Conservation (phyloP, 768 basidiomycete species). For the Vararia minispora region DNA sequence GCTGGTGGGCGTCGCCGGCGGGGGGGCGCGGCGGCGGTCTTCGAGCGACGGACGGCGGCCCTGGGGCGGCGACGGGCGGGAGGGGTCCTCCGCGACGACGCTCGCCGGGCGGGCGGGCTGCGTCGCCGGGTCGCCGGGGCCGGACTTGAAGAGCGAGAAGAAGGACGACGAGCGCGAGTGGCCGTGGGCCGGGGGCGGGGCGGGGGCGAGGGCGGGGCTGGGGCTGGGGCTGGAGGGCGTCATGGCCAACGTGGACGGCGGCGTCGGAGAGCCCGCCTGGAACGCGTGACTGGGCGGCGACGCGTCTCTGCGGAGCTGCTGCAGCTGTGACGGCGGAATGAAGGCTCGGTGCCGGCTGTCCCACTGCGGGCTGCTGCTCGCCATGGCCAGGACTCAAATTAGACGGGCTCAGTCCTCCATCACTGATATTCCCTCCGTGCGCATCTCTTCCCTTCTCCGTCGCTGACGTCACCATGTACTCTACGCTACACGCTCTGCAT, state of each 20-base stretch:
- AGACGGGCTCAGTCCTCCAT: too few species aligned
- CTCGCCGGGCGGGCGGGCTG: constrained; percentile 8
- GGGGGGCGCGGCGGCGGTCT: constrained; percentile 2
- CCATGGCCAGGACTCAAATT: too few species aligned
- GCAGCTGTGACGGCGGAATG: constrained; percentile 25
- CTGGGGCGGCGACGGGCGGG: neutral
- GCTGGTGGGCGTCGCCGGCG: constrained; percentile 16
- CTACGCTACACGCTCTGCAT: constrained; percentile 22
- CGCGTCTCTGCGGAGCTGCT: constrained; percentile 17
- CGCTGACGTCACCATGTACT: too few species aligned
- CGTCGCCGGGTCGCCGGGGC: constrained; percentile 17
- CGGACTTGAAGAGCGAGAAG: constrained; percentile 44
- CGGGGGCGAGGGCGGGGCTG: constrained; percentile 8
- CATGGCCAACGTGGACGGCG: constrained; percentile 7
- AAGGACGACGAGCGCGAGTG: constrained; percentile 54
- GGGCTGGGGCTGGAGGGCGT: constrained; percentile 1
- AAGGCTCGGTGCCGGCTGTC: constrained; percentile 26
- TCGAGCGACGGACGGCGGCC: constrained; percentile 4
- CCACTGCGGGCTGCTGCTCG: constrained; percentile 23
- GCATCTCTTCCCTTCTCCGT: too few species aligned
- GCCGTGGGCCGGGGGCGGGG: constrained; percentile 15
- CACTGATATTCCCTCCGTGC: too few species aligned
- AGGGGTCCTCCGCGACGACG: neutral
- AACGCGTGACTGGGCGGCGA: constrained; percentile 18
- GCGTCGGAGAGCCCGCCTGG: constrained; percentile 9